These are phyloP conservation scores for Alternaria novae-zelandiae DNA, from an alignment of 2,329 filamentous ascomycete genomes.

Conservation along the genomic window DNA sequence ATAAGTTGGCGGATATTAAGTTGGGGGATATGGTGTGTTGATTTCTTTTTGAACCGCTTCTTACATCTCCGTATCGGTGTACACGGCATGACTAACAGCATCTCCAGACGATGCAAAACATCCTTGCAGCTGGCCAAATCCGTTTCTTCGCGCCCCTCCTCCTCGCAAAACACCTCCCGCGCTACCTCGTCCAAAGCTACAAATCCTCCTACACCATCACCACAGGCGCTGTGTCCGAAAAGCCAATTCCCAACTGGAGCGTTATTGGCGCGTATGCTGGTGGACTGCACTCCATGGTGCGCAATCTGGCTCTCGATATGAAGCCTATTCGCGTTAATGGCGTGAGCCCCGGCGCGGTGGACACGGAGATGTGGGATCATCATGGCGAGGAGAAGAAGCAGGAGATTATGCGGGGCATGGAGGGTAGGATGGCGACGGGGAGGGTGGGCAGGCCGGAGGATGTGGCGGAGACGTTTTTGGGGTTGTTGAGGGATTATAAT, in stretches of 20 bases:
- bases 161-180: conserved; percentile 57
- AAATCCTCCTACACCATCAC: conserved; percentile 63
- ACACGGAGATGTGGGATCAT: conserved; percentile 52
- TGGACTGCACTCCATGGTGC: conserved; percentile 60
- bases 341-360: conserved; percentile 62
- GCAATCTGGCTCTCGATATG: conserved; percentile 67
- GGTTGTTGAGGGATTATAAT: conserved; percentile 56
- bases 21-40: conserved; percentile 47
- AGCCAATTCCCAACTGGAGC: conserved; percentile 60
- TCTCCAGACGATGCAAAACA: conserved; percentile 44
- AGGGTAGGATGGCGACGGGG: conserved; percentile 34
- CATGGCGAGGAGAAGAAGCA: conserved; percentile 35
- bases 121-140: conserved; percentile 55
- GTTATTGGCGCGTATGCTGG: conserved; percentile 58
- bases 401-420: conserved; percentile 26
- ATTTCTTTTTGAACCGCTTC: background rate
- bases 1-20: conserved; percentile 50
- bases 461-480: conserved; percentile 56
- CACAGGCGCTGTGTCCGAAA: conserved; percentile 59
- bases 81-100: background rate
- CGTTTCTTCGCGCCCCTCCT: conserved; percentile 60
- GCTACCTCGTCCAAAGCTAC: conserved; percentile 52
- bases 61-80: background rate
- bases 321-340: conserved; percentile 69
- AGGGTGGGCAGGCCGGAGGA: conserved; percentile 37